A percentile compares a stretch with the other conserved stretches of the same genome.
These are phyloP conservation scores for Begonia fuchsioides DNA, from an alignment of 306 rosid species.

Conservation along the genomic window DNA sequence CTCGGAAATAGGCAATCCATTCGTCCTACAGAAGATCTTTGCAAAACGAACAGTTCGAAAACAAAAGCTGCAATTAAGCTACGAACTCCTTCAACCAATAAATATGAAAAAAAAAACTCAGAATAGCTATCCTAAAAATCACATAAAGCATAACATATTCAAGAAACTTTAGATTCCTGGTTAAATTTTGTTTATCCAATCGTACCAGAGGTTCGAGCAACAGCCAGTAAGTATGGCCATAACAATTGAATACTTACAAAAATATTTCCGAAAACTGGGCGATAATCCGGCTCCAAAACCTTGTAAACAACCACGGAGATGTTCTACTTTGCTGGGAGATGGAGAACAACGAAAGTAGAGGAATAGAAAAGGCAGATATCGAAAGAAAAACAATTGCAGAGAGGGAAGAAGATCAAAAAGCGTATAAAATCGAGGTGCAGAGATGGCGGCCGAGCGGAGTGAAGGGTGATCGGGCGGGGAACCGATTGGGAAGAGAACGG, in stretches of 20 bases:
- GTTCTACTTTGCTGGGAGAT: conserved; percentile 5
- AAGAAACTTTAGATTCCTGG: too few relatives aligned
- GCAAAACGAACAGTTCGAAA: too few relatives aligned
- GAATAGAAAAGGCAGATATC: conserved; percentile 13
- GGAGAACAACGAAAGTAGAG: conserved; percentile 6
- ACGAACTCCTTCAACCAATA: too few relatives aligned
- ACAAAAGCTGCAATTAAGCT: too few relatives aligned
- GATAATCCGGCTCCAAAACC: conserved; percentile 8
- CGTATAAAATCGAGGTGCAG: background rate
- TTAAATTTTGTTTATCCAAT: too few relatives aligned
- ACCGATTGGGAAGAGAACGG: background rate
- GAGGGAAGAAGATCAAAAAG: background rate
- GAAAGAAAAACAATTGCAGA: background rate
- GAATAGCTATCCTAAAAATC: too few relatives aligned
- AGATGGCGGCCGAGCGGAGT: background rate
- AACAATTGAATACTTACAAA: background rate
- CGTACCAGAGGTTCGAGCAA: too few relatives aligned
- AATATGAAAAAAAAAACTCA: too few relatives aligned
- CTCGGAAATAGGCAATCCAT: too few relatives aligned
- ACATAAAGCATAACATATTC: too few relatives aligned
- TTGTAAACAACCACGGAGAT: conserved; percentile 13
- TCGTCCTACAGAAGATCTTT: too few relatives aligned
- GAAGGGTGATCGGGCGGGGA: conserved; percentile 3
- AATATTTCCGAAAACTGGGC: conserved; percentile 3
- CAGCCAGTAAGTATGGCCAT: too few relatives aligned